phyloP scores from a whole-genome alignment of 768 basidiomycete genomes.

The Tremella yokohamensis region DNA sequence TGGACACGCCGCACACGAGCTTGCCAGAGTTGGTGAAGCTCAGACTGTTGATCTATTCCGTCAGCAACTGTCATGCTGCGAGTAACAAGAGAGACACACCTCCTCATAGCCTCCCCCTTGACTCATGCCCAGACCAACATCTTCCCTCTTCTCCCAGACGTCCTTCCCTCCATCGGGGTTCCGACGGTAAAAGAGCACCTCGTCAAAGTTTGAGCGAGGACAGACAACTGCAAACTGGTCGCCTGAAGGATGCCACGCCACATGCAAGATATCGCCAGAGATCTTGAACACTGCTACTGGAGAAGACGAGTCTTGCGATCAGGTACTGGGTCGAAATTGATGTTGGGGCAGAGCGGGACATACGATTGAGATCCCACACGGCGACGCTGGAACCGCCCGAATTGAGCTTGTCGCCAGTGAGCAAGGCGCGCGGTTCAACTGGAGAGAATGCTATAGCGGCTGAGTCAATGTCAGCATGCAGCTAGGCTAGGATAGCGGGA shows the following conservation, averaged over 20 bases:
- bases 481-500: background rate
- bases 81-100: conserved; percentile 17
- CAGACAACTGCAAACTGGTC: conserved; percentile 41
- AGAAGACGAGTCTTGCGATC: background rate
- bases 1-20: conserved; percentile 39
- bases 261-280: conserved; percentile 35
- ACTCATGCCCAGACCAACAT: conserved; percentile 33
- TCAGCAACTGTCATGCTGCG: background rate
- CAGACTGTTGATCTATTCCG: conserved; percentile 34
- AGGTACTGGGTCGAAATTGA: background rate
- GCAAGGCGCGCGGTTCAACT: conserved; percentile 26
- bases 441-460: conserved; percentile 40
- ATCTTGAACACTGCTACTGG: conserved; percentile 31
- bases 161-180: conserved; percentile 20
- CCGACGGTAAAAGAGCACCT: conserved; percentile 39
- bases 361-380: conserved; percentile 35
- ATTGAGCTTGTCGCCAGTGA: conserved; percentile 36
- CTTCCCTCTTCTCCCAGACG: conserved; percentile 33
- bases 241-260: conserved; percentile 40
- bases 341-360: conserved; percentile 3
- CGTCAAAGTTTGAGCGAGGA: conserved; percentile 28
- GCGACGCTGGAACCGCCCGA: conserved; percentile 29
- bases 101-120: conserved; percentile 35
- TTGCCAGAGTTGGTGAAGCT: conserved; percentile 38
- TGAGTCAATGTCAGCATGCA: conserved; percentile 9